Base-by-base conservation (phyloP, 345 rosid genomes). In the Acer yangbiense region DNA sequence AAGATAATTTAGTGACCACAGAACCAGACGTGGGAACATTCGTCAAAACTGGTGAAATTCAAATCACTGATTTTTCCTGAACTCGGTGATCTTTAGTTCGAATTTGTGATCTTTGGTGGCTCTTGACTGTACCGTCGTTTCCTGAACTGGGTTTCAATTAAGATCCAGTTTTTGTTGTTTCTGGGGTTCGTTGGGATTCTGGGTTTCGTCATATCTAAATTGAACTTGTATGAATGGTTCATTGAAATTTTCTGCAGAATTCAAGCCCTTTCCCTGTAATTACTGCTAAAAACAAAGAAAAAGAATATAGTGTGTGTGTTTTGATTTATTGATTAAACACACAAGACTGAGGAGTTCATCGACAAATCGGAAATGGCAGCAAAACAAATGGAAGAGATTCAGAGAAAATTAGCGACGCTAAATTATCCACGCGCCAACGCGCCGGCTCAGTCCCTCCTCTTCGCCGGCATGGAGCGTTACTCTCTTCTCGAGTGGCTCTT, bases 401-500 rank as follows among this genome's bases (percentile, higher is more conserved):
- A 96, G 82, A 90, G 87, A 83, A 96, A 96, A 81, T 78, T 94
- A 50, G 87, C 76, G 55, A 52, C 73, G 82, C 87, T 96, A 14
- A 89, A 82, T 73, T 96, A 94, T 78, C 92, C 95, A 0, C 81
- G 97, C 73, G 98, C 97, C 65, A 87, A 88, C 75, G 99, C 97
- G 75, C 97, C 97, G 44, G 94, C 98, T 77, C 99, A 96, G 88
- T 92, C 98, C 69, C 98, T 96, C 67, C 97, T 94, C 86, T 96
- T 94, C 83, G 97, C 98, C 62, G 99, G 99, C 83, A 92, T 90
- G 99, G 98, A 96, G 79, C 99, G 98, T 62, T 96, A 96, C 76
- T 95, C 95, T 74, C 95, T 94, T 72, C 97, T 96, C 75, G 99
- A 92, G 77, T 94, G 98, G 98, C 98, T 96, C 80, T 96, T 96